Percentiles rank a stretch among this genome's conserved stretches.
phyloP scores from a whole-genome alignment of 805 yeast genomes.

The Maudiozyma serrabonitensis region DNA sequence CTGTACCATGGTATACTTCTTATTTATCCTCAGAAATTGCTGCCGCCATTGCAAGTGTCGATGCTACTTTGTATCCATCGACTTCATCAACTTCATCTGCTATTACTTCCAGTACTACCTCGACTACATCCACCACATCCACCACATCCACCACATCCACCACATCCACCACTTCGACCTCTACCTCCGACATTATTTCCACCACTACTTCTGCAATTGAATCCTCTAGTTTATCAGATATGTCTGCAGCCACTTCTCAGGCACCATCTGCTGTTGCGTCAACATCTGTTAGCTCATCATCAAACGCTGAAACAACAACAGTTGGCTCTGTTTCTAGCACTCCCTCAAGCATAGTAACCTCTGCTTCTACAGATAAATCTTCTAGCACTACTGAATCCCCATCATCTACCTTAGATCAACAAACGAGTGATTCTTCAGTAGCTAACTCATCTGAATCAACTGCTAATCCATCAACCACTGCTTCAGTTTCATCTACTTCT shows the following conservation, averaged over 20 bases:
- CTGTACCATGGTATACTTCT: slow-evolving; percentile 27
- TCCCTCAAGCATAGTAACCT: neutral
- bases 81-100: neutral
- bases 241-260: neutral
- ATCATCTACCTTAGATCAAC: too few relatives aligned
- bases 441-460: too few relatives aligned
- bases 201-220: neutral
- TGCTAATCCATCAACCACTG: too few relatives aligned
- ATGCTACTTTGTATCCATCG: neutral
- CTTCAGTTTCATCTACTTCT: too few relatives aligned
- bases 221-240: neutral
- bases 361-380: too few relatives aligned
- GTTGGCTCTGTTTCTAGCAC: neutral
- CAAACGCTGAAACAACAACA: too few relatives aligned
- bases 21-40: slow-evolving; percentile 12
- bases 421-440: too few relatives aligned
- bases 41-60: neutral
- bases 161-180: neutral
- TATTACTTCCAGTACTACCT: neutral
- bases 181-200: neutral
- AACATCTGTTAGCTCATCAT: too few relatives aligned
- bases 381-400: too few relatives aligned
- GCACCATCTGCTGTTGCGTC: too few relatives aligned
- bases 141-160: neutral
- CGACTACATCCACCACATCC: neutral